Evolutionary conservation across 805 yeast genomes (phyloP).

Genomic region (Wickerhamiella australiensis): DNA sequence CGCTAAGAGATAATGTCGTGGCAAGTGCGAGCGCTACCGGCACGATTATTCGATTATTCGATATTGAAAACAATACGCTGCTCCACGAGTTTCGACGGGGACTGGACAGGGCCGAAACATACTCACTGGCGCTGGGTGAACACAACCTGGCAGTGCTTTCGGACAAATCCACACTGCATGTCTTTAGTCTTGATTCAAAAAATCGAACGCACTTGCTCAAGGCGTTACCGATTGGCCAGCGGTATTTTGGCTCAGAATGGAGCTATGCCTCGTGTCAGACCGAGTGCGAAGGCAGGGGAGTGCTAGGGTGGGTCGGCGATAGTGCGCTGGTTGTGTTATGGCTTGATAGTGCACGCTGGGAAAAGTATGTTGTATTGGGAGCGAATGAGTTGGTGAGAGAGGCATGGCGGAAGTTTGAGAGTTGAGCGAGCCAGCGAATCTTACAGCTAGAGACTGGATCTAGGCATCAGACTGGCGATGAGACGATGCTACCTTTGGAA

Average conservation of each 20-base stretch:
- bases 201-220: slow-evolving; percentile 53
- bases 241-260: slow-evolving; percentile 78
- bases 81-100: slow-evolving; percentile 86
- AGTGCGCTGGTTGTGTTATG: slow-evolving; percentile 64
- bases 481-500: too few relatives aligned
- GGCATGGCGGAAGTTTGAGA: slow-evolving; percentile 56
- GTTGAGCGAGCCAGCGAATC: neutral
- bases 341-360: slow-evolving; percentile 69
- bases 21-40: slow-evolving; percentile 80
- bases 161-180: slow-evolving; percentile 81
- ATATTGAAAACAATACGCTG: slow-evolving; percentile 53
- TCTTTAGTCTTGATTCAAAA: slow-evolving; percentile 43
- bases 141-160: slow-evolving; percentile 76
- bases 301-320: slow-evolving; percentile 66
- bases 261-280: slow-evolving; percentile 65
- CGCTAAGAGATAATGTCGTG: slow-evolving; percentile 52
- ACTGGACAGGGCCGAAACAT: slow-evolving; percentile 67
- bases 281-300: slow-evolving; percentile 33
- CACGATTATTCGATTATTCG: slow-evolving; percentile 63
- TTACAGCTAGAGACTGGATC: too few relatives aligned
- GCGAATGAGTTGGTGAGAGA: slow-evolving; percentile 51
- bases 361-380: slow-evolving; percentile 63
- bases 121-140: slow-evolving; percentile 74
- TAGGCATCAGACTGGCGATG: too few relatives aligned
- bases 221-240: slow-evolving; percentile 52